phyloP scores from a whole-genome alignment of 495 filamentous ascomycete species.

The Podospora pseudocomata region DNA sequence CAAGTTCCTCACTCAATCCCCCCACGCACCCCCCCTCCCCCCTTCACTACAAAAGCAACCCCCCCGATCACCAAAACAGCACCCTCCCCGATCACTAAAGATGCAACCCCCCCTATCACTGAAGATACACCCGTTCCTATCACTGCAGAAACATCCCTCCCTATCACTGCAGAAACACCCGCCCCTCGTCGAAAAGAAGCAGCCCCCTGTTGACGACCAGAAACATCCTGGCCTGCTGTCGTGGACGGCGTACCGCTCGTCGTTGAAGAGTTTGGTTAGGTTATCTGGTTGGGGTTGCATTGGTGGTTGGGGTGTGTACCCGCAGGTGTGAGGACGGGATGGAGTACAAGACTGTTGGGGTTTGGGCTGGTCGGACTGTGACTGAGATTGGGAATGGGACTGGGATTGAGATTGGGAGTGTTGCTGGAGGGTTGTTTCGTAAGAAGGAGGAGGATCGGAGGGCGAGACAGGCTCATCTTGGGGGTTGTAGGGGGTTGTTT shows the following conservation, averaged over 20 bases:
- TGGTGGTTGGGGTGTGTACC: background rate
- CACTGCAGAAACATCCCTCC: background rate
- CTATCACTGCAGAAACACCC: background rate
- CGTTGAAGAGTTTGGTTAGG: background rate
- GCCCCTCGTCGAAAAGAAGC: background rate
- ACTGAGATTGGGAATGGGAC: background rate
- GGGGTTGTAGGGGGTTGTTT: no score
- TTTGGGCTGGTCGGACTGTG: no score
- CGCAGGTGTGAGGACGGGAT: background rate
- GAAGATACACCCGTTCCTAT: background rate
- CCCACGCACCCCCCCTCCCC: no score
- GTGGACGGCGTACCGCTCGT: background rate
- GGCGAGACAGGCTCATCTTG: background rate
- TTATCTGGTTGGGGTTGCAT: background rate
- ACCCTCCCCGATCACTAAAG: background rate
- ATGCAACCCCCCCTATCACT: background rate
- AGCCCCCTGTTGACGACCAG: background rate
- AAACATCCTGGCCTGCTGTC: background rate
- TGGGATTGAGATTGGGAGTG: background rate
- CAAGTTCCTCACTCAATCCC: background rate
- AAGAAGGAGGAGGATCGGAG: background rate
- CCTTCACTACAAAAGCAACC: background rate
- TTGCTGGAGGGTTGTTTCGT: background rate
- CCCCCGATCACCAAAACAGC: background rate
- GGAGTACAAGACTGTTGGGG: no score